phyloP scores from a whole-genome alignment of 352 stramenopile genomes.

The Pythium sp. region DNA sequence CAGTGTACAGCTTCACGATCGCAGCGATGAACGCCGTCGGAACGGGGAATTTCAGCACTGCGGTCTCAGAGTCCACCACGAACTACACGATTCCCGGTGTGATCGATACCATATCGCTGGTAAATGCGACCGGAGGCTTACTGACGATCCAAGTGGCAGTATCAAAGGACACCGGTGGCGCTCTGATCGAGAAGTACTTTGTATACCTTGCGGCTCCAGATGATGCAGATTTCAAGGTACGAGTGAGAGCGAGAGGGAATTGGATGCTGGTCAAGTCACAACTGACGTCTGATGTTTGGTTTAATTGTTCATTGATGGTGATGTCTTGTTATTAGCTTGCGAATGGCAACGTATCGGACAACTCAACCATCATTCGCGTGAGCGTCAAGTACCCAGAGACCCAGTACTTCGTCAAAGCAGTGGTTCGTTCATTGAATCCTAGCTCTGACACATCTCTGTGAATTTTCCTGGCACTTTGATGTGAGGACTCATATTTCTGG shows the following conservation, averaged over 20 bases:
- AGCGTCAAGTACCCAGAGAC: slow-evolving; percentile 37
- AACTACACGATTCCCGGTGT: slow-evolving; percentile 38
- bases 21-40: slow-evolving; percentile 41
- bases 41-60: slow-evolving; percentile 18
- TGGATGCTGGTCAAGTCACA: no score
- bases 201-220: slow-evolving; percentile 14
- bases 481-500: not conserved
- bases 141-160: slow-evolving; percentile 29
- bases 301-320: not conserved
- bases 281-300: not conserved
- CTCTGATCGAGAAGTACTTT: slow-evolving; percentile 33
- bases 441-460: not conserved
- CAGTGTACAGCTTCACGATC: slow-evolving; percentile 33
- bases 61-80: slow-evolving; percentile 26
- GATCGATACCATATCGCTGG: slow-evolving; percentile 20
- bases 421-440: slow-evolving; percentile 21
- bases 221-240: slow-evolving; percentile 9
- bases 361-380: slow-evolving; percentile 25
- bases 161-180: slow-evolving; percentile 41
- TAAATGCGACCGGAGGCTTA: slow-evolving; percentile 42
- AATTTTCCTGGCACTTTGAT: not conserved
- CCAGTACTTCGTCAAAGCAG: slow-evolving; percentile 32
- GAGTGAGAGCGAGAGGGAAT: not conserved
- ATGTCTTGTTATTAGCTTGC: not conserved
- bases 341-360: slow-evolving; percentile 1